A percentile compares a stretch with the other conserved stretches of the same genome.
Evolutionary conservation across 139 green algal genomes (phyloP).

Genomic region (Microglena sp.): DNA sequence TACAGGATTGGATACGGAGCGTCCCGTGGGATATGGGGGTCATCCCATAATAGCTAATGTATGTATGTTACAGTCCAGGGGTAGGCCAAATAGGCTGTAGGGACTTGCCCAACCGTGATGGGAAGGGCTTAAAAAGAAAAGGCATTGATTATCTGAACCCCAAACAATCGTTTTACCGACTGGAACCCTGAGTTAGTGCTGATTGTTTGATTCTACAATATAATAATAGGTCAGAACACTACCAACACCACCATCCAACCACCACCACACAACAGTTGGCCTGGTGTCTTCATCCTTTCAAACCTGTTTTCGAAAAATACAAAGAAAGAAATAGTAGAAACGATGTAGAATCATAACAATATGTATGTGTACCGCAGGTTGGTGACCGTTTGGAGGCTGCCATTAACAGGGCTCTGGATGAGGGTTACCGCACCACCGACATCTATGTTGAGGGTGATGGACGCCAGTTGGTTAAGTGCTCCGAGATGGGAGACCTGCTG

Average conservation of each 20-base stretch:
- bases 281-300: background rate
- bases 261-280: background rate
- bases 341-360: too few species aligned
- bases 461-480: slow-evolving; percentile 73
- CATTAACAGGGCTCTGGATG: slow-evolving; percentile 73
- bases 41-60: too few species aligned
- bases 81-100: too few species aligned
- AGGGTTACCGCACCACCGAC: slow-evolving; percentile 82
- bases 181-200: too few species aligned
- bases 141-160: too few species aligned
- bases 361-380: slow-evolving; percentile 23
- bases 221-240: background rate
- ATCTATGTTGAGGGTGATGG: slow-evolving; percentile 71
- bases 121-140: too few species aligned
- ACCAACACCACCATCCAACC: too few species aligned
- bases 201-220: background rate
- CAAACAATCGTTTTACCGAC: too few species aligned
- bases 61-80: too few species aligned
- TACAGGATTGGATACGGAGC: too few species aligned
- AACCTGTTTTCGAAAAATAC: background rate
- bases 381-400: slow-evolving; percentile 73
- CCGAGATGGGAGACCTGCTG: slow-evolving; percentile 65
- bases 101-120: too few species aligned
- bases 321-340: background rate
- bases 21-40: too few species aligned